Evolutionary conservation across 139 green algal species (phyloP).

Genomic region (Picocystis salinarum): DNA sequence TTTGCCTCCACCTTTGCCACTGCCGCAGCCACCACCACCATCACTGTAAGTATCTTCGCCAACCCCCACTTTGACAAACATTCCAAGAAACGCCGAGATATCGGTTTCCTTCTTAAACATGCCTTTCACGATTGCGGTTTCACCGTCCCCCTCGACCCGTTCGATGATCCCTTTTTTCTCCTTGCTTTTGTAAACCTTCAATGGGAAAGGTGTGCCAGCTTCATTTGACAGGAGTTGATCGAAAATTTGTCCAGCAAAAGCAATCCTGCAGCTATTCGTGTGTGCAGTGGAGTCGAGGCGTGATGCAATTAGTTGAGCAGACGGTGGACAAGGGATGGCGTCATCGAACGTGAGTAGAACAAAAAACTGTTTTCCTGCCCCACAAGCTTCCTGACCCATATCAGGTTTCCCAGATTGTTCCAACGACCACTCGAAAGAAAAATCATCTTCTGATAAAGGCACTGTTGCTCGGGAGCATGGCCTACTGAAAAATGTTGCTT

Average conservation of each 20-base stretch:
- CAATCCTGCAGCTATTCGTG: conserved; percentile 55
- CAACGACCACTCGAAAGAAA: too few relatives aligned
- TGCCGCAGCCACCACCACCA: not conserved
- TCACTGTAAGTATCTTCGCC: not conserved
- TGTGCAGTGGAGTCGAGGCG: conserved; percentile 57
- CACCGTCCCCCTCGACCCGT: conserved; percentile 33
- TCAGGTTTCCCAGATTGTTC: too few relatives aligned
- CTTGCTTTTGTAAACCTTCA: conserved; percentile 70
- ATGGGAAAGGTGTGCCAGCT: not conserved
- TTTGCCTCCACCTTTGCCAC: conserved; percentile 23
- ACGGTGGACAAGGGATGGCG: conserved; percentile 47
- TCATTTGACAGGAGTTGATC: not conserved
- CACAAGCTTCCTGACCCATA: too few relatives aligned
- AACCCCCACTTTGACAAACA: conserved; percentile 1
- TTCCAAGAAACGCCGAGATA: conserved; percentile 48
- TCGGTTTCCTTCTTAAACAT: conserved; percentile 94
- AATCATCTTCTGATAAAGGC: too few relatives aligned
- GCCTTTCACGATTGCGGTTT: conserved; percentile 48
- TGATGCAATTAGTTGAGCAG: conserved; percentile 65
- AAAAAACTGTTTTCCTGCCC: too few relatives aligned
- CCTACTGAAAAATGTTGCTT: conserved; percentile 60
- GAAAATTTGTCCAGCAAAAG: conserved; percentile 54
- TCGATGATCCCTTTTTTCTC: conserved; percentile 45
- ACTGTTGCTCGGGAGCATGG: too few relatives aligned
- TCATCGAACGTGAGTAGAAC: conserved; percentile 54